These are phyloP conservation scores for Aureobasidium melanogenum DNA, from an alignment of 2,329 filamentous ascomycete species.

Conservation along the genomic window DNA sequence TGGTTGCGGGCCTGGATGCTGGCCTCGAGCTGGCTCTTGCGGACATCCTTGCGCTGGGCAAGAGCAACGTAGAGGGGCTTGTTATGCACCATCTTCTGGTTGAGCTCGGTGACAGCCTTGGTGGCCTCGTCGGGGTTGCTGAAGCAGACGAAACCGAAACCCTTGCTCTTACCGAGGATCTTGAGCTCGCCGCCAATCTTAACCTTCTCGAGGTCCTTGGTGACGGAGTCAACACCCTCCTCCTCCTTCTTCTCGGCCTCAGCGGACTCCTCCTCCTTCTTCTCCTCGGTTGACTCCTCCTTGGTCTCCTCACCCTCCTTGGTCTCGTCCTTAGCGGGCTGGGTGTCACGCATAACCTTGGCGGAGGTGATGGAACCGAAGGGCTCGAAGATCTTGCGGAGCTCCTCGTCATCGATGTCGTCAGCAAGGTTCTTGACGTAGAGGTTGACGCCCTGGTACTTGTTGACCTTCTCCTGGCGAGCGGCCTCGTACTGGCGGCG, in stretches of 20 bases:
- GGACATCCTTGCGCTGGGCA: slow-evolving; percentile 98
- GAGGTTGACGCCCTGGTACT: slow-evolving; percentile 98
- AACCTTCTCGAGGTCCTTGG: slow-evolving; percentile 43
- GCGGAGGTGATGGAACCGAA: slow-evolving; percentile 96
- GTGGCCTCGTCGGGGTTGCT: slow-evolving; percentile 98
- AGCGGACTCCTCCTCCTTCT: slow-evolving; percentile 45
- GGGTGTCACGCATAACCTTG: slow-evolving; percentile 93
- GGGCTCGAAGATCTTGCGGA: slow-evolving; percentile 83
- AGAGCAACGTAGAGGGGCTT: slow-evolving; percentile 98
- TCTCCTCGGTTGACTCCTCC: slow-evolving; percentile 42
- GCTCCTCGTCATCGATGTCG: slow-evolving; percentile 94
- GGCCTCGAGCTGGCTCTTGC: slow-evolving; percentile 97
- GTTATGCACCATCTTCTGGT: slow-evolving; percentile 95
- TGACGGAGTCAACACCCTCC: slow-evolving; percentile 36
- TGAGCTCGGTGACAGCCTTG: slow-evolving; percentile 99
- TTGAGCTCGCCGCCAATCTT: slow-evolving; percentile 53
- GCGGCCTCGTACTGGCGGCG: slow-evolving; percentile 98
- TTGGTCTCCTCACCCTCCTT: slow-evolving; percentile 34
- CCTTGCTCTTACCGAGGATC: slow-evolving; percentile 93
- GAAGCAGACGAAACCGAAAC: slow-evolving; percentile 99
- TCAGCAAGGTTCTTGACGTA: slow-evolving; percentile 99
- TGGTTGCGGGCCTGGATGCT: slow-evolving; percentile 99
- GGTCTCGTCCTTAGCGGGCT: slow-evolving; percentile 26
- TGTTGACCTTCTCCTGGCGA: slow-evolving; percentile 94
- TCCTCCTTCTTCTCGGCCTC: slow-evolving; percentile 48